Conservation (phyloP, 208 protist genomes). For the Trypanosoma cruzi region DNA sequence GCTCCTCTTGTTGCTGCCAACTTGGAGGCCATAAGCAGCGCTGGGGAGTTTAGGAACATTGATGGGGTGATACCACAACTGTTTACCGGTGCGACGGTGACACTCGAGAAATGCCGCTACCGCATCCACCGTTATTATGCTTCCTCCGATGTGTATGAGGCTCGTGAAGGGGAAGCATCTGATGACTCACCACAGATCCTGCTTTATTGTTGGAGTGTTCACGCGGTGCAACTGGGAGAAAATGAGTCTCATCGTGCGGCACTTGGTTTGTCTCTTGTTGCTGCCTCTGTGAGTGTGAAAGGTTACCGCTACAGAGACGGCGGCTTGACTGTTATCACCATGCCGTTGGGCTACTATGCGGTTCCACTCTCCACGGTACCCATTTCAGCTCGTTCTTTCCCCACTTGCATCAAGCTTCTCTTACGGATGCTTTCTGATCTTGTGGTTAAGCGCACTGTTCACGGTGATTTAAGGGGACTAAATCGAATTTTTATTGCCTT, state of each 20-base stretch:
- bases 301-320: constrained; percentile 57
- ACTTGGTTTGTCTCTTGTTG: constrained; percentile 50
- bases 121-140: constrained; percentile 52
- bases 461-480: constrained; percentile 59
- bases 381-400: constrained; percentile 48
- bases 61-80: constrained; percentile 40
- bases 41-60: constrained; percentile 20
- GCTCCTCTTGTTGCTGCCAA: constrained; percentile 47
- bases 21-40: constrained; percentile 24
- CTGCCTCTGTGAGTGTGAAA: constrained; percentile 41
- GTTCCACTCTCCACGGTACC: constrained; percentile 61
- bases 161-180: constrained; percentile 32
- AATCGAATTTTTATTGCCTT: constrained; percentile 67
- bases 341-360: constrained; percentile 47
- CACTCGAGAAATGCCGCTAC: constrained; percentile 40
- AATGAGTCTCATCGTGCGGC: constrained; percentile 72
- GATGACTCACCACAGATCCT: constrained; percentile 30
- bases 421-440: constrained; percentile 58
- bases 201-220: constrained; percentile 66
- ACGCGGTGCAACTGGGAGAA: constrained; percentile 29
- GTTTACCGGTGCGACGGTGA: constrained; percentile 39
- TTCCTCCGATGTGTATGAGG: constrained; percentile 79
- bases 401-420: constrained; percentile 52
- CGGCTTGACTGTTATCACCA: constrained; percentile 60
- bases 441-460: constrained; percentile 70